phyloP scores from a whole-genome alignment of 768 basidiomycete genomes.

The Suillus americanus region DNA sequence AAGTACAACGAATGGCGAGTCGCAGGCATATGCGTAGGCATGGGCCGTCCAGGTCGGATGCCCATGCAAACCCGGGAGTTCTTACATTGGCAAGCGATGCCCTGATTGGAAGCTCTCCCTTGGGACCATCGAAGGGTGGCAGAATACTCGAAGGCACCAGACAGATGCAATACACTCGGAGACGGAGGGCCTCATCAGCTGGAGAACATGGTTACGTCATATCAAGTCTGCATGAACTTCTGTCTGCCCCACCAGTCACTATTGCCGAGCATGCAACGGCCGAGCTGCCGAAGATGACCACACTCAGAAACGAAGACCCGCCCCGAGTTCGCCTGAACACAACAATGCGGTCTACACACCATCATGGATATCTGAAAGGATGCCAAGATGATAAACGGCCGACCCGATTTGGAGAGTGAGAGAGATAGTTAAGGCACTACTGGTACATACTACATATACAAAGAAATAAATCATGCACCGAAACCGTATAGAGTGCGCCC shows the following conservation, averaged over 20 bases:
- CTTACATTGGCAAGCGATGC: neutral
- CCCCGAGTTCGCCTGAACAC: neutral
- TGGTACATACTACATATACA: neutral
- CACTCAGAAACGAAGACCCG: neutral
- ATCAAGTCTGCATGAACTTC: conserved; percentile 8
- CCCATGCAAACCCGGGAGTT: conserved; percentile 12
- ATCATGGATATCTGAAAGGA: neutral
- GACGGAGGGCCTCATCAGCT: conserved; percentile 48
- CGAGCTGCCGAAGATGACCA: conserved; percentile 4
- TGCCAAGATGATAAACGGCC: neutral
- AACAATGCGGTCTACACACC: neutral
- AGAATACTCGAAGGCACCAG: conserved; percentile 6
- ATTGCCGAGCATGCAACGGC: conserved; percentile 2
- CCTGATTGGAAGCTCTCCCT: conserved; percentile 14
- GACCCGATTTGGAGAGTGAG: neutral
- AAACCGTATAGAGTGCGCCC: conserved; percentile 85
- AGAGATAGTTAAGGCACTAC: neutral
- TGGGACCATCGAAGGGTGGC: conserved; percentile 4
- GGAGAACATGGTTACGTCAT: conserved; percentile 31
- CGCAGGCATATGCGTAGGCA: conserved; percentile 12
- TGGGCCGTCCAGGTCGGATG: conserved; percentile 24
- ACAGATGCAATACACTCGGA: conserved; percentile 23
- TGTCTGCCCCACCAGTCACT: neutral
- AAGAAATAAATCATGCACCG: conserved; percentile 50
- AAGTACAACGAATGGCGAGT: neutral